A percentile compares a stretch with the other conserved stretches of the same genome.
Conservation (phyloP, 2,329 filamentous ascomycete genomes). For the Penicillium italicum region DNA sequence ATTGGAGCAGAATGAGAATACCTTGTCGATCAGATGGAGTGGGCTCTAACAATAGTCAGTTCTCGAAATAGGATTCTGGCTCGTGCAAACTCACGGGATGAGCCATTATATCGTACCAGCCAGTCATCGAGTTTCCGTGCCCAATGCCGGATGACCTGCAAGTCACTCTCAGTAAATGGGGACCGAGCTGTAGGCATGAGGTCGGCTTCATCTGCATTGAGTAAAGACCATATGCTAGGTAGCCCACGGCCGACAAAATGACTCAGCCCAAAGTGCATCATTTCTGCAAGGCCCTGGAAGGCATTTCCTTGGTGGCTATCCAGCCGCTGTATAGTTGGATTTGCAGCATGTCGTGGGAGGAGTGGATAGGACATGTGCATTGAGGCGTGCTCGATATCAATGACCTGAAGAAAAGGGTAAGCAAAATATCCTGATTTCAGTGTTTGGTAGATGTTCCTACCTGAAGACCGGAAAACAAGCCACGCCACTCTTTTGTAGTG, state of each 20-base stretch:
- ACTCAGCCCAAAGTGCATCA: conserved; percentile 31
- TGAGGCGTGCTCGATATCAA: conserved; percentile 32
- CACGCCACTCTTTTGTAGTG: conserved; percentile 21
- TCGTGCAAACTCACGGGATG: conserved; percentile 21
- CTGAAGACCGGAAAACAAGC: conserved; percentile 28
- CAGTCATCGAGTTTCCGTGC: conserved; percentile 29
- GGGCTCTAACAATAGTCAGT: conserved; percentile 16
- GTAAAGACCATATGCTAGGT: conserved; percentile 30
- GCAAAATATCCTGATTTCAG: not conserved
- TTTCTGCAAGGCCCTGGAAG: conserved; percentile 28
- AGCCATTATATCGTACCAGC: conserved; percentile 29
- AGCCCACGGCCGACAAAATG: conserved; percentile 30
- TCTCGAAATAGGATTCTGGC: not conserved
- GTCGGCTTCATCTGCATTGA: conserved; percentile 20
- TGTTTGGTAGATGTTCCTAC: conserved; percentile 7
- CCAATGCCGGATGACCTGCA: conserved; percentile 29
- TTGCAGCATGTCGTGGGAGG: conserved; percentile 25
- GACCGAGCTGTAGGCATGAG: conserved; percentile 9
- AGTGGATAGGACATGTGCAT: conserved; percentile 33
- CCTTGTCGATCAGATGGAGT: conserved; percentile 29
- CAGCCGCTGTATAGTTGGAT: conserved; percentile 16
- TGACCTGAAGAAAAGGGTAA: conserved; percentile 17
- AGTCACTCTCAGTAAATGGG: conserved; percentile 27
- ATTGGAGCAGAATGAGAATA: conserved; percentile 31
- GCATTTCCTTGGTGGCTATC: conserved; percentile 24